phyloP scores from a whole-genome alignment of 1,284 basidiomycete species.

The Tremellales sp. region DNA sequence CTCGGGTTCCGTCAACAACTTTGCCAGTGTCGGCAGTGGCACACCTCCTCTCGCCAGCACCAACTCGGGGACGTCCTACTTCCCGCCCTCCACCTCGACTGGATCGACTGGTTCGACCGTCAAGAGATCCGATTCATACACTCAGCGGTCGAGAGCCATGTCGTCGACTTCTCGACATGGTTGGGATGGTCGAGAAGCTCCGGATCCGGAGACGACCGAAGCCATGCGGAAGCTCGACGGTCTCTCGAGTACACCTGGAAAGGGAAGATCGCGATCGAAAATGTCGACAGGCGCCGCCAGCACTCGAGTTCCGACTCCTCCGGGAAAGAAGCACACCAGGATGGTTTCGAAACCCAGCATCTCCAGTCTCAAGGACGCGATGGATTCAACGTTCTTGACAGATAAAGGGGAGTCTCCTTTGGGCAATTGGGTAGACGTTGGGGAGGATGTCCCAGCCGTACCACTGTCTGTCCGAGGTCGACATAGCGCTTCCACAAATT shows the following conservation, averaged over 20 bases:
- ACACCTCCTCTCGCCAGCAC: slow-evolving; percentile 9
- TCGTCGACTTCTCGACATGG: neutral
- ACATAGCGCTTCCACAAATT: neutral
- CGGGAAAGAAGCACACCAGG: neutral
- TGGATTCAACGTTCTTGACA: too few relatives aligned
- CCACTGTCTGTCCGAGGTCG: neutral
- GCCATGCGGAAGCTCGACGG: slow-evolving; percentile 92
- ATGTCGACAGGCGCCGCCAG: slow-evolving; percentile 54
- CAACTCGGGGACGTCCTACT: slow-evolving; percentile 15
- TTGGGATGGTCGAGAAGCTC: slow-evolving; percentile 23
- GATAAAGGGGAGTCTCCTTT: slow-evolving; percentile 24
- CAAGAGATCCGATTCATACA: slow-evolving; percentile 4
- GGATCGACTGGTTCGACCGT: slow-evolving; percentile 7
- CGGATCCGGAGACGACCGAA: slow-evolving; percentile 80
- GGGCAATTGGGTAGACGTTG: slow-evolving; percentile 34
- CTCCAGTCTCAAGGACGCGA: slow-evolving; percentile 14
- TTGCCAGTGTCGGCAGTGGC: slow-evolving; percentile 41
- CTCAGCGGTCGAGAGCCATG: slow-evolving; percentile 8
- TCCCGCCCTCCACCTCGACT: neutral
- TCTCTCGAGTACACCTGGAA: slow-evolving; percentile 66
- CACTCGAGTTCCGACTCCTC: slow-evolving; percentile 5
- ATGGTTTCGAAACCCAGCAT: slow-evolving; percentile 12
- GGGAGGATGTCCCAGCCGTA: slow-evolving; percentile 18
- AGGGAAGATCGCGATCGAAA: slow-evolving; percentile 40
- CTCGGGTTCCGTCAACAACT: slow-evolving; percentile 48